phyloP scores from a whole-genome alignment of 2,329 filamentous ascomycete species.

The Aureobasidium sp. region DNA sequence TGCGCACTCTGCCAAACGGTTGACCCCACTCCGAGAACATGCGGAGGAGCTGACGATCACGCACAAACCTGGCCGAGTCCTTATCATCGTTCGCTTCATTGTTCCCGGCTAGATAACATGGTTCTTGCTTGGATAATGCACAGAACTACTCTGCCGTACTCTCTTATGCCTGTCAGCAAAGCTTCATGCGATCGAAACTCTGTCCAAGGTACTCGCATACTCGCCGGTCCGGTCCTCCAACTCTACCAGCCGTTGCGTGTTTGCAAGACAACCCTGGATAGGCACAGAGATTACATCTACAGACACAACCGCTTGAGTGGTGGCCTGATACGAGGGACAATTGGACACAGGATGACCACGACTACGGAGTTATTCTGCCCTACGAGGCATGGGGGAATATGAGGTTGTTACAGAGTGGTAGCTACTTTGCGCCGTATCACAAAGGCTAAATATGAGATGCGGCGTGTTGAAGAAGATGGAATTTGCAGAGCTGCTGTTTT shows the following conservation, averaged over 20 bases:
- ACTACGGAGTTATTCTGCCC: background rate
- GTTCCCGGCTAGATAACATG: background rate
- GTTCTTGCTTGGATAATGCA: background rate
- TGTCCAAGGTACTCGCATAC: background rate
- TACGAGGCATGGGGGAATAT: background rate
- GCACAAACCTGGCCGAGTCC: slow-evolving; percentile 2
- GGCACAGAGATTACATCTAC: background rate
- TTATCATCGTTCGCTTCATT: background rate
- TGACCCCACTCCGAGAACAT: slow-evolving; percentile 1
- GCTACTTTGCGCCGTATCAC: background rate
- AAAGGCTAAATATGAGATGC: background rate
- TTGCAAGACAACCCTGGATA: background rate
- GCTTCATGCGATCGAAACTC: background rate
- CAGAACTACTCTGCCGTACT: background rate
- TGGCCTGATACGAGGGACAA: background rate
- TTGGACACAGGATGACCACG: background rate
- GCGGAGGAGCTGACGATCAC: slow-evolving; percentile 5
- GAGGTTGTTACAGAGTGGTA: background rate
- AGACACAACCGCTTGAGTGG: background rate
- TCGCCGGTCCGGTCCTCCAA: background rate
- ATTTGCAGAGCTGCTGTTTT: no score
- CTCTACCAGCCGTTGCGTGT: background rate
- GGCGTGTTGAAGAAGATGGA: no score
- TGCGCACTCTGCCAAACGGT: background rate
- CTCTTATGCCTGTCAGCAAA: background rate